Evolutionary conservation across 805 yeast genomes (phyloP).

Genomic region (Hyphopichia homilentoma): DNA sequence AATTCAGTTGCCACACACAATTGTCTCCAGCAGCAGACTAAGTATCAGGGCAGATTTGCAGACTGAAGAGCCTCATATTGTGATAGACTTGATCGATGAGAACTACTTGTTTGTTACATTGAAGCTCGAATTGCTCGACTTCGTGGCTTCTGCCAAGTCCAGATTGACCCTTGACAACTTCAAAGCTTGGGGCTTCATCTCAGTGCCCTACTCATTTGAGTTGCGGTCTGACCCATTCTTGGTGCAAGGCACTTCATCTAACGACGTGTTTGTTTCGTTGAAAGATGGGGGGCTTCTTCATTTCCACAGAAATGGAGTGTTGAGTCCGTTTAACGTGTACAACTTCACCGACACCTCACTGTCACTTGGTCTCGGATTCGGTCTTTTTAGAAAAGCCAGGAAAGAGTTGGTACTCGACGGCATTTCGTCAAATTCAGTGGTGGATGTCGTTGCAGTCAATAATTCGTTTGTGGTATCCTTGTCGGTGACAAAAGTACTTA

Average conservation of each 20-base stretch:
- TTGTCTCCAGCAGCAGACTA: conserved; percentile 14
- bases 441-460: conserved; percentile 35
- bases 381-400: conserved; percentile 16
- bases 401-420: conserved; percentile 26
- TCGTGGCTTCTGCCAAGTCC: conserved; percentile 21
- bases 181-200: conserved; percentile 61
- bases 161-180: conserved; percentile 27
- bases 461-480: conserved; percentile 44
- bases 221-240: conserved; percentile 26
- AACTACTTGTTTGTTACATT: conserved; percentile 52
- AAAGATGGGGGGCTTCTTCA: conserved; percentile 77
- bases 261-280: conserved; percentile 53
- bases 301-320: conserved; percentile 38
- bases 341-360: conserved; percentile 50
- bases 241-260: conserved; percentile 39
- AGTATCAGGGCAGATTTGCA: conserved; percentile 5
- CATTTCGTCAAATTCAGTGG: conserved; percentile 40
- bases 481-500: conserved; percentile 50
- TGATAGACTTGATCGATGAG: conserved; percentile 54
- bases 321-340: conserved; percentile 36
- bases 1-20: conserved; percentile 22
- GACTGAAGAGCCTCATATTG: conserved; percentile 3
- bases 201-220: conserved; percentile 61
- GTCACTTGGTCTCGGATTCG: conserved; percentile 27
- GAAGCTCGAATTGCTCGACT: conserved; percentile 39